Base-by-base conservation (phyloP, 768 basidiomycete species). In the Mycena capillaripes region DNA sequence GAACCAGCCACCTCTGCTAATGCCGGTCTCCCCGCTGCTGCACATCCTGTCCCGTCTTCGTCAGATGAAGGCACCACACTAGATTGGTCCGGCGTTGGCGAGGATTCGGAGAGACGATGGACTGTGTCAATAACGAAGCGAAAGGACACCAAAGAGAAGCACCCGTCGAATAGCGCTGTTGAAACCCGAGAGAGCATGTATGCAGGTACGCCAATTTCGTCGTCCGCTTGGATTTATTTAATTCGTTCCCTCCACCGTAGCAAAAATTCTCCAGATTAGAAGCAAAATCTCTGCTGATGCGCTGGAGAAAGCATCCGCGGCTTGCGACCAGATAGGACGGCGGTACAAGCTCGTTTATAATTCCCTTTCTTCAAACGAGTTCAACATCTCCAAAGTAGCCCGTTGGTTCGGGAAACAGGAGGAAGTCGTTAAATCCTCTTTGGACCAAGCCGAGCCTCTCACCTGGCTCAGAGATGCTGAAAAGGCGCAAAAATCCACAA, bases 381-480 rank as follows among this genome's bases (percentile, higher is more conserved):
- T 89, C 53, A 90, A 89, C 74, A 83, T 90, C 10, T 82, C 84
- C 23, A 83, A 85, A 50, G 85, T 90, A 32, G 86, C 84, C 34
- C 88, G 86, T 23, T 95, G 94, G 94, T 89, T 90, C 74, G 79
- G 82, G n/a, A 79, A 81, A 34, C 89, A 89, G 66, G 86, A 88
- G 34, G 75, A 80, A 11, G 76, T 84, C n/a, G 80, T 87, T 11
- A 88, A 84, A 69, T 79, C 83, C n/a, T 84, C 87, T 30, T 78
- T 95, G 29, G 92, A 92, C 65, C 86, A 86, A 62, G 86, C 88
- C 0, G 94, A 95, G 76, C 92, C 93, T 9, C 84, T 92, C 55
- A 89, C 90, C 9, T 95, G 93, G 94, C 81, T 94, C 32, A 92
- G 89, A 76, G 92, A 94, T 72, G 82, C 89, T 57, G 88, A 91